These are phyloP conservation scores for Ziziphus jujuba DNA, from an alignment of 306 rosid genomes.

Conservation along the genomic window DNA sequence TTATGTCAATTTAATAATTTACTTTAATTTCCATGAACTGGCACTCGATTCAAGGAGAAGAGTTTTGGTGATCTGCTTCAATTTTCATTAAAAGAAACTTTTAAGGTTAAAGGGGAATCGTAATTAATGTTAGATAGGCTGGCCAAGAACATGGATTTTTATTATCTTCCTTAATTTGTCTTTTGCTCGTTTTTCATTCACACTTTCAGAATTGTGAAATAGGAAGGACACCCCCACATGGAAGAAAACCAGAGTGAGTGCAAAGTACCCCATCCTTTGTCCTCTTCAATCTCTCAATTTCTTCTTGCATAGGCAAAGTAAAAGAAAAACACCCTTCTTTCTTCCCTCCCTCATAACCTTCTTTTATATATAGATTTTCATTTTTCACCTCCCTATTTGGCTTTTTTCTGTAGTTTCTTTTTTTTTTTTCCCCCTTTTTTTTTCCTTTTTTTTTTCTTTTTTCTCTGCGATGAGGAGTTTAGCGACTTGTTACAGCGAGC, in stretches of 20 bases:
- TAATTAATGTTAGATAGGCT: constrained; percentile 18
- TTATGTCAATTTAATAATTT: constrained; percentile 20
- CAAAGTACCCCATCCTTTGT: constrained; percentile 27
- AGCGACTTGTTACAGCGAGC: constrained; percentile 86
- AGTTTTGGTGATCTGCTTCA: constrained; percentile 14
- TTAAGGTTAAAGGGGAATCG: constrained; percentile 22
- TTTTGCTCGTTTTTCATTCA: not conserved
- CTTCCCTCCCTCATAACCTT: constrained; percentile 5
- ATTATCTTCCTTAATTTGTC: constrained; percentile 6
- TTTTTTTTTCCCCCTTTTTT: not conserved
- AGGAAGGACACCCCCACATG: constrained; percentile 24
- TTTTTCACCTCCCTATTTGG: constrained; percentile 14
- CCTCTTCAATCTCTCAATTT: constrained; percentile 36
- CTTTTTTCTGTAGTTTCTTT: constrained; percentile 11
- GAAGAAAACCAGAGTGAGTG: constrained; percentile 25
- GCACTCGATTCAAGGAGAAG: constrained; percentile 23
- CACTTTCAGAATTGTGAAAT: not conserved
- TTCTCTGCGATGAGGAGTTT: constrained; percentile 57
- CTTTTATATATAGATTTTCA: constrained; percentile 6
- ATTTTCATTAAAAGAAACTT: not conserved
- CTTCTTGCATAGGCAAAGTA: constrained; percentile 32
- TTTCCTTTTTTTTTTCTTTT: not conserved
- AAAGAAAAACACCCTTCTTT: constrained; percentile 17
- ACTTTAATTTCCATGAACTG: constrained; percentile 18
- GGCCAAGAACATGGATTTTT: constrained; percentile 21